Base-by-base conservation (phyloP, 2,329 filamentous ascomycete species). In the Botrytis squamosa region DNA sequence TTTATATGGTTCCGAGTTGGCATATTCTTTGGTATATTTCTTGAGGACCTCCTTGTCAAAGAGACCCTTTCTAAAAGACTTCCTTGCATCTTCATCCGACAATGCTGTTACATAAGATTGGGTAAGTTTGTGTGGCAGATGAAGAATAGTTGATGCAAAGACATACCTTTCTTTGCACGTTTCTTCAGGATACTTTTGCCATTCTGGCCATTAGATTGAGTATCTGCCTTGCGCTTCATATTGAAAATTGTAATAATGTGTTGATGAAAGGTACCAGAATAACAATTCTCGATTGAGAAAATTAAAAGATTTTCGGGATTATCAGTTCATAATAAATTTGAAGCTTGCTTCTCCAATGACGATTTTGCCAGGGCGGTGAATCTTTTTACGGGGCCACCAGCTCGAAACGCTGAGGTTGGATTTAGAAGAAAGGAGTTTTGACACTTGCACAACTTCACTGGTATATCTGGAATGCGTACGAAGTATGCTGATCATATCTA, bases 1-100 rank as follows among this genome's bases (percentile, higher is more conserved):
- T 82, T 95, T 94, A 86, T 99, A 99, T 8, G 91, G 91, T 29
- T 85, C 82, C 16, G 92, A 93, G 12, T 84, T 80, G 71, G 89
- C 88, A 81, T 93, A 93, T 77, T 88, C 85, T 33, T 84, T 80
- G 16, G 88, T 89, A 82, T 93, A 92, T 49, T 85, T 81, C 73
- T 86, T 79, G 74, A 92, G 85, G 49, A 89, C 85, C 38, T 86
- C 78, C 71, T 86, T 81, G 77, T 90, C 87, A 80, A 93, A 93
- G 57, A 94, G 87, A 8, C 88, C 90, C 71, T 86, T 84, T 72
- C 90, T 87, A 81, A 94, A 94, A 63, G 89, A 75, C 59, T 81
- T 79, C 62, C 77, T 75, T 33, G 78, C 74, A 63, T 81, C 79
- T 65, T 80, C 80, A 10, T 79, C 77, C 20, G 79, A 79, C 29